Percentiles rank a stretch among this genome's conserved stretches.
phyloP scores from a whole-genome alignment of 257 asterid genomes.

The Mitragyna speciosa region DNA sequence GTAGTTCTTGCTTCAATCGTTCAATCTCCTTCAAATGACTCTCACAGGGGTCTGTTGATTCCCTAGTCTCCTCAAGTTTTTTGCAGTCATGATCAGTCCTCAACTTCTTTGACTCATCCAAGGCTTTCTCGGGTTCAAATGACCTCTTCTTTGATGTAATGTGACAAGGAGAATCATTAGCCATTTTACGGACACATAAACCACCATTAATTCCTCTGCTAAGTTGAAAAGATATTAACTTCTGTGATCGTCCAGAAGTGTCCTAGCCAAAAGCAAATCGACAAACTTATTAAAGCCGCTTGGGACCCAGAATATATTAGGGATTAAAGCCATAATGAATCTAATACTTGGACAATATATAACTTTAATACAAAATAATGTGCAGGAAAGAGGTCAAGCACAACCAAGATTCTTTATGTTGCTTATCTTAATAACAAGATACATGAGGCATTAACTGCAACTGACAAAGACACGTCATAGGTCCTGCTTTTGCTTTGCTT shows the following conservation, averaged over 20 bases:
- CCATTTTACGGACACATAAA: constrained; percentile 49
- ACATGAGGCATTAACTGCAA: background rate
- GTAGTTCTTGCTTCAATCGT: constrained; percentile 56
- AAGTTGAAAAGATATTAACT: constrained; percentile 45
- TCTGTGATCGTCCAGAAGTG: constrained; percentile 60
- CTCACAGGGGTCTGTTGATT: constrained; percentile 31
- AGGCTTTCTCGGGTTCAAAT: constrained; percentile 35
- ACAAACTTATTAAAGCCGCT: too few relatives aligned
- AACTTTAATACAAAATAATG: background rate
- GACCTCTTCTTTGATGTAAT: constrained; percentile 46
- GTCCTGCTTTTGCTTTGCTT: background rate
- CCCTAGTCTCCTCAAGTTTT: constrained; percentile 25
- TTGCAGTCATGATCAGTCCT: constrained; percentile 27
- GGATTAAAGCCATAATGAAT: background rate
- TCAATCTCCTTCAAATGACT: constrained; percentile 50
- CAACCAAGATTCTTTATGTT: background rate
- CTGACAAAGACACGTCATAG: background rate
- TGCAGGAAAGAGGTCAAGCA: background rate
- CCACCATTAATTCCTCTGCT: constrained; percentile 42
- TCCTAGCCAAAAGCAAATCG: constrained; percentile 47
- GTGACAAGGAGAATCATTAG: constrained; percentile 16
- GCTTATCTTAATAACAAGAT: background rate
- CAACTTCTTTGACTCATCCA: constrained; percentile 38
- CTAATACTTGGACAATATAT: background rate
- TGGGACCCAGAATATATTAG: background rate